Percentiles rank a stretch among this genome's conserved stretches.
Conservation (phyloP, 2,329 filamentous ascomycete genomes). For the Chrysosphaeria jannelii region DNA sequence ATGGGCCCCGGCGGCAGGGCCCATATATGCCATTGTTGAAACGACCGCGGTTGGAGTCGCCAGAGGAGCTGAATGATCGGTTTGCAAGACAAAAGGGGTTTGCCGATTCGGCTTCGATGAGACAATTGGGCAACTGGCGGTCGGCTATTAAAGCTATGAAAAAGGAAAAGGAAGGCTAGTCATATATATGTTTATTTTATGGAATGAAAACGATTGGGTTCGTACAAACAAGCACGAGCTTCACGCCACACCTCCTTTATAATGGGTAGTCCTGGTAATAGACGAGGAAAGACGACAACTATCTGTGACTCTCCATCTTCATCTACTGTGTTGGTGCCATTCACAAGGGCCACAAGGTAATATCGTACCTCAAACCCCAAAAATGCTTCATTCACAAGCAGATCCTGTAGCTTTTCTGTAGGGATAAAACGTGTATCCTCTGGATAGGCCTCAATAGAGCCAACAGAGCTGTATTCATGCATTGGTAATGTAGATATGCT, state of each 20-base stretch:
- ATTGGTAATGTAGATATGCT: background rate
- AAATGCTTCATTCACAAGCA: slow-evolving; percentile 88
- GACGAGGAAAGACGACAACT: slow-evolving; percentile 74
- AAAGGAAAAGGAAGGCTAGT: too few species aligned
- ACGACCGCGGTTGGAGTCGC: slow-evolving; percentile 16
- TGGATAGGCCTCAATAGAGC: slow-evolving; percentile 8
- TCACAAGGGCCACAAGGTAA: slow-evolving; percentile 69
- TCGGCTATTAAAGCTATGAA: slow-evolving; percentile 7
- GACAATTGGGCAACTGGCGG: slow-evolving; percentile 10
- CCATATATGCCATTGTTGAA: slow-evolving; percentile 24
- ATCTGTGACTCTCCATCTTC: slow-evolving; percentile 53
- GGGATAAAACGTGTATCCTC: slow-evolving; percentile 32
- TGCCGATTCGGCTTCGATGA: slow-evolving; percentile 18
- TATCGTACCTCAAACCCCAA: slow-evolving; percentile 71
- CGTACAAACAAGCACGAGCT: slow-evolving; percentile 53
- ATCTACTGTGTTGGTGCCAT: slow-evolving; percentile 10
- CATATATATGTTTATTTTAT: too few species aligned
- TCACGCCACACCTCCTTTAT: slow-evolving; percentile 81
- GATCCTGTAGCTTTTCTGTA: slow-evolving; percentile 70
- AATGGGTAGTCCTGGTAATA: slow-evolving; percentile 43
- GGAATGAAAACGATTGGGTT: too few species aligned
- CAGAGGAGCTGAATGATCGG: slow-evolving; percentile 25
- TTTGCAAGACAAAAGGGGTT: slow-evolving; percentile 32
- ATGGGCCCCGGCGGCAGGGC: slow-evolving; percentile 18
- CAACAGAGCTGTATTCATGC: background rate